Evolutionary conservation across 2,329 filamentous ascomycete genomes (phyloP).

Genomic region (Emergomyces pasteurianus): DNA sequence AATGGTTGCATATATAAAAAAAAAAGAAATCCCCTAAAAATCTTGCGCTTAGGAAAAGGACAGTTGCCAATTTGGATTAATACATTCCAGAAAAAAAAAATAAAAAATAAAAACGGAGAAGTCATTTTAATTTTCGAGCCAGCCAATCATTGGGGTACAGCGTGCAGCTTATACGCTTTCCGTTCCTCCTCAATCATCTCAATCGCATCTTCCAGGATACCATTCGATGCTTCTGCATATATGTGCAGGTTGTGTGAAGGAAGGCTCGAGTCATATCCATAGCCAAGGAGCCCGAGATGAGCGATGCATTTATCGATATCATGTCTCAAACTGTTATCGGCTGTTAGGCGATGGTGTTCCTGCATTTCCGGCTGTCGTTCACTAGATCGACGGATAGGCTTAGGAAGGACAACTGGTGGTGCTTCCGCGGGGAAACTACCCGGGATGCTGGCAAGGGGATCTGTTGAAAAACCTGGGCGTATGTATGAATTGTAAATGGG

Average conservation of each 20-base stretch:
- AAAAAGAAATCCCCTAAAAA: neutral
- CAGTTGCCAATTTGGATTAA: neutral
- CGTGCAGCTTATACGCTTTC: conserved; percentile 26
- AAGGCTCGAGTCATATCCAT: conserved; percentile 23
- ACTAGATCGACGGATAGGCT: neutral
- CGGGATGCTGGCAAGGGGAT: conserved; percentile 9
- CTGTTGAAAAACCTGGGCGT: neutral
- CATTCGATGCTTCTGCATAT: conserved; percentile 34
- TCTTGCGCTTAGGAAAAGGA: neutral
- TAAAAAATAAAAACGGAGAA: too few species aligned
- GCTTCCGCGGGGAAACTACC: conserved; percentile 18
- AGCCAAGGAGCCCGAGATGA: conserved; percentile 30
- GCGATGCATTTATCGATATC: conserved; percentile 28
- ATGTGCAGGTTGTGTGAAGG: conserved; percentile 29
- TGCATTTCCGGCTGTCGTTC: neutral
- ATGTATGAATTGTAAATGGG: neutral
- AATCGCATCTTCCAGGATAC: conserved; percentile 34
- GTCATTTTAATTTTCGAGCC: neutral
- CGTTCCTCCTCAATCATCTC: conserved; percentile 41
- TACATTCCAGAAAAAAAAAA: neutral
- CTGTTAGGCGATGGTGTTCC: neutral
- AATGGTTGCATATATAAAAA: neutral
- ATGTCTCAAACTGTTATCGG: neutral
- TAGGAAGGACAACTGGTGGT: neutral
- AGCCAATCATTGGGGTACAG: neutral